These are phyloP conservation scores for Fusarium coffeatum DNA, from an alignment of 2,329 filamentous ascomycete species.

Conservation along the genomic window DNA sequence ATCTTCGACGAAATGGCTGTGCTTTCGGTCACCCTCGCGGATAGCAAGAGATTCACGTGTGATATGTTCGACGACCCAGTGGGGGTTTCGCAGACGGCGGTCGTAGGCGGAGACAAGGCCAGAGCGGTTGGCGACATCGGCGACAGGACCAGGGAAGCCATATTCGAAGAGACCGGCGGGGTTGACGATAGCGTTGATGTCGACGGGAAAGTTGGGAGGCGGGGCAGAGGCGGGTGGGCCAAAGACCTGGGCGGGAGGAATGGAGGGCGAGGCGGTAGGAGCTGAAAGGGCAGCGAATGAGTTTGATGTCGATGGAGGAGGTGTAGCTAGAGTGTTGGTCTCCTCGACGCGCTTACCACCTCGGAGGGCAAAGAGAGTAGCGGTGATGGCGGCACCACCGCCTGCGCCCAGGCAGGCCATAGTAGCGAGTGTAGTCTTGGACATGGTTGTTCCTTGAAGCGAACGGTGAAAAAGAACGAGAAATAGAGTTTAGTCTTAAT, in stretches of 20 bases:
- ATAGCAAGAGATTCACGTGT: slow-evolving; percentile 83
- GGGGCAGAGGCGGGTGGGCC: slow-evolving; percentile 48
- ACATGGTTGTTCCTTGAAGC: slow-evolving; percentile 65
- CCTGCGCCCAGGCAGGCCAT: slow-evolving; percentile 81
- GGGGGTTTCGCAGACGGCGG: slow-evolving; percentile 88
- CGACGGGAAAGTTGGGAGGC: slow-evolving; percentile 47
- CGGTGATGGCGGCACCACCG: slow-evolving; percentile 79
- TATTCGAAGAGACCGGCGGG: slow-evolving; percentile 83
- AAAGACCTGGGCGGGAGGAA: slow-evolving; percentile 71
- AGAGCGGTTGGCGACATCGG: slow-evolving; percentile 80
- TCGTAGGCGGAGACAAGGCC: slow-evolving; percentile 91
- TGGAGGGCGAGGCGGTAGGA: slow-evolving; percentile 49
- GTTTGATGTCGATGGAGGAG: slow-evolving; percentile 47
- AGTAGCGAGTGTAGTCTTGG: slow-evolving; percentile 79
- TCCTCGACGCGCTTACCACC: slow-evolving; percentile 59
- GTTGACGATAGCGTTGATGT: slow-evolving; percentile 68
- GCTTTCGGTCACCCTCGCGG: slow-evolving; percentile 83
- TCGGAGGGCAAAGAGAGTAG: slow-evolving; percentile 72
- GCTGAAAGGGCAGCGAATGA: slow-evolving; percentile 47
- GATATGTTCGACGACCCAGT: slow-evolving; percentile 97
- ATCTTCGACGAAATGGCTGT: slow-evolving; percentile 88
- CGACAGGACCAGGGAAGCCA: slow-evolving; percentile 90
- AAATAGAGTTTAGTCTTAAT: slow-evolving; percentile 2
- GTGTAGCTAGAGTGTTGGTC: slow-evolving; percentile 48
- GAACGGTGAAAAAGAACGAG: not conserved